Conservation (phyloP, 2,329 filamentous ascomycete genomes). For the Xenosphaeropsis pyriputrescens region DNA sequence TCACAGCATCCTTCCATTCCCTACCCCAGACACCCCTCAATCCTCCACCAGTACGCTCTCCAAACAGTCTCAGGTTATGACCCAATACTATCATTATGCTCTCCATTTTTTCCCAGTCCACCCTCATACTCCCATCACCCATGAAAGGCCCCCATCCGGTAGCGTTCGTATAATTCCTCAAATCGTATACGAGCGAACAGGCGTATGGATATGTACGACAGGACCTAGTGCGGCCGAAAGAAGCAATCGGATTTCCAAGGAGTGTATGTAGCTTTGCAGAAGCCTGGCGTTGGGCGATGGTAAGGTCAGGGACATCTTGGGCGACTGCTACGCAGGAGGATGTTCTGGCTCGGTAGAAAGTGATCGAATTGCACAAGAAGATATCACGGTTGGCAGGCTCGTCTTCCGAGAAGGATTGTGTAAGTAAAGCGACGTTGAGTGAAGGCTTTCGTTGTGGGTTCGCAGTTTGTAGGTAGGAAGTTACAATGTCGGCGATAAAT, state of each 20-base stretch:
- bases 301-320: slow-evolving; percentile 23
- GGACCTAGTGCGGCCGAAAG: slow-evolving; percentile 7
- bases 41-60: slow-evolving; percentile 25
- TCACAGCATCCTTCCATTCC: slow-evolving; percentile 40
- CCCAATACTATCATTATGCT: slow-evolving; percentile 51
- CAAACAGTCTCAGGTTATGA: slow-evolving; percentile 40
- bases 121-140: slow-evolving; percentile 41
- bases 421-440: slow-evolving; percentile 29
- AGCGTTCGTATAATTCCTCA: slow-evolving; percentile 47
- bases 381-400: slow-evolving; percentile 31
- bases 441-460: slow-evolving; percentile 26
- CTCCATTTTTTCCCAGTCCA: slow-evolving; percentile 74
- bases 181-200: slow-evolving; percentile 56
- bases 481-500: slow-evolving; percentile 31
- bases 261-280: slow-evolving; percentile 59
- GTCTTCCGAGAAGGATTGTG: slow-evolving; percentile 26
- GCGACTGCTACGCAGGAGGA: slow-evolving; percentile 5
- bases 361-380: slow-evolving; percentile 48
- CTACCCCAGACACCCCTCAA: slow-evolving; percentile 37
- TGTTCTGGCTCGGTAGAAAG: slow-evolving; percentile 41
- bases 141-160: slow-evolving; percentile 61
- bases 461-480: slow-evolving; percentile 28
- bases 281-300: slow-evolving; percentile 35
- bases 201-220: slow-evolving; percentile 40
- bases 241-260: slow-evolving; percentile 44